Percentiles rank a stretch among this genome's conserved stretches.
Evolutionary conservation across 2,329 filamentous ascomycete genomes (phyloP).

Genomic region (Beauveria sp.): DNA sequence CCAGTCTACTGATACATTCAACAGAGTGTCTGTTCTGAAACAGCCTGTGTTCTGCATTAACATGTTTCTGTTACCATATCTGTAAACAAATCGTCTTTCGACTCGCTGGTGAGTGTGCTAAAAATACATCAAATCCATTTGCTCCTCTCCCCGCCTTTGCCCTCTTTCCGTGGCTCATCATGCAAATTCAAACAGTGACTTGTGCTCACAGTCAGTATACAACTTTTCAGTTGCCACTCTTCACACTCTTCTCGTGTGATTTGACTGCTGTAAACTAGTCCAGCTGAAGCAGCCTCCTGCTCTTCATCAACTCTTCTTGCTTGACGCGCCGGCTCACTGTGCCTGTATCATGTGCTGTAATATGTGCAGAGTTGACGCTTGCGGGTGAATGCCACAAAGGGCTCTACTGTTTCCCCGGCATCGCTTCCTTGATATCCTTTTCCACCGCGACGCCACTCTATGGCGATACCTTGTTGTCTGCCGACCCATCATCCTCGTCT

Average conservation of each 20-base stretch:
- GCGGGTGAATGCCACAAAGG: neutral
- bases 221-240: neutral
- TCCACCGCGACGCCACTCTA: neutral
- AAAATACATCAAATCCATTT: neutral
- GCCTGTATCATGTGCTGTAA: neutral
- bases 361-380: neutral
- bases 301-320: neutral
- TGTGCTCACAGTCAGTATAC: neutral
- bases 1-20: neutral
- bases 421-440: neutral
- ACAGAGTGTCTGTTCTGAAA: neutral
- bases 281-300: neutral
- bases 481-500: conserved; percentile 25
- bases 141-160: neutral
- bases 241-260: neutral
- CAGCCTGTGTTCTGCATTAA: neutral
- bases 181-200: neutral
- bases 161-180: neutral
- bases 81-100: neutral
- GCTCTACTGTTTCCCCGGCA: neutral
- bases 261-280: neutral
- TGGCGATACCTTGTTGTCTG: neutral
- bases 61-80: neutral
- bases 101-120: conserved; percentile 1
- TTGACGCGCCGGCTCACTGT: neutral